A percentile compares a stretch with the other conserved stretches of the same genome.
Evolutionary conservation across 2,329 filamentous ascomycete species (phyloP).

Genomic region (Pseudogymnoascus sp.): DNA sequence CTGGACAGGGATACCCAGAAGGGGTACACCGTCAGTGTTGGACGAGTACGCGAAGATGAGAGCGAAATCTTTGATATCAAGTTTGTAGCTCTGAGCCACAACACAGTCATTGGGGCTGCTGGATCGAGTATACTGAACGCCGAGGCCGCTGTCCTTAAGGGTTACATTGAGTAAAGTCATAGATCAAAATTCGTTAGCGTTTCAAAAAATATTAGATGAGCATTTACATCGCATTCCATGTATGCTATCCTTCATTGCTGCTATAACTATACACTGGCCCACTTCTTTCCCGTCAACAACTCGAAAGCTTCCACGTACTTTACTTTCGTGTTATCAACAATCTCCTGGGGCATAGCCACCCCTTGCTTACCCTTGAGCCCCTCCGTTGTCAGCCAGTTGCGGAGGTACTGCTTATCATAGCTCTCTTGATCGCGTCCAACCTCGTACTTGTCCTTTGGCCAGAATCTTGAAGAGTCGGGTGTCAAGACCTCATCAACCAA

Average conservation of each 20-base stretch:
- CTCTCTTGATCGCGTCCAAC: slow-evolving; percentile 69
- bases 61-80: slow-evolving; percentile 89
- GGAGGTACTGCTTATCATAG: slow-evolving; percentile 80
- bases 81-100: slow-evolving; percentile 88
- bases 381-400: slow-evolving; percentile 70
- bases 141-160: slow-evolving; percentile 85
- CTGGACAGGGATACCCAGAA: slow-evolving; percentile 77
- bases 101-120: slow-evolving; percentile 90
- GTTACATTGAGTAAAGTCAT: slow-evolving; percentile 46
- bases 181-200: background rate
- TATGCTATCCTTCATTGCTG: background rate
- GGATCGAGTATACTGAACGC: slow-evolving; percentile 93
- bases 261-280: slow-evolving; percentile 28
- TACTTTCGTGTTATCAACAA: slow-evolving; percentile 58
- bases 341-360: slow-evolving; percentile 64
- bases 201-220: background rate
- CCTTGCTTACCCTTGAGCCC: slow-evolving; percentile 69
- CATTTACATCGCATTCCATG: background rate
- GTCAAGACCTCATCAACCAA: slow-evolving; percentile 68
- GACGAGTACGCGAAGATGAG: slow-evolving; percentile 75
- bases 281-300: slow-evolving; percentile 53
- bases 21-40: slow-evolving; percentile 88
- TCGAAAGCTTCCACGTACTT: slow-evolving; percentile 74
- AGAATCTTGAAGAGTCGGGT: slow-evolving; percentile 79
- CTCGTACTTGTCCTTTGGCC: slow-evolving; percentile 66